Conservation (phyloP, 2,329 filamentous ascomycete species). For the Beauveria scarabaeidicola region DNA sequence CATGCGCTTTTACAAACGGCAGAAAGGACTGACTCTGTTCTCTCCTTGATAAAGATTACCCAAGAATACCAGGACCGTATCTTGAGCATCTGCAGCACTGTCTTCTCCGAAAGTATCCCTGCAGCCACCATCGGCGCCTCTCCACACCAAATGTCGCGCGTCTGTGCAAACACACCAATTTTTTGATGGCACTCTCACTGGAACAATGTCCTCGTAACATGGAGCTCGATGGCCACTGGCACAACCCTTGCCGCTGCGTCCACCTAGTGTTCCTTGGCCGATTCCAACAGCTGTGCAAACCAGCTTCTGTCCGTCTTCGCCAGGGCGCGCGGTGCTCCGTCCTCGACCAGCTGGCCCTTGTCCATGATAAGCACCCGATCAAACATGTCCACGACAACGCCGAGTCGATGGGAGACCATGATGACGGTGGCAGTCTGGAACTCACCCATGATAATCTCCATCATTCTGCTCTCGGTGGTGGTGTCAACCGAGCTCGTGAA, state of each 20-base stretch:
- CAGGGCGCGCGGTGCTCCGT: slow-evolving; percentile 19
- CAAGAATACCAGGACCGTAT: no score
- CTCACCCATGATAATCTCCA: slow-evolving; percentile 30
- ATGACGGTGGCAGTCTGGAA: slow-evolving; percentile 44
- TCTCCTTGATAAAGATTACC: no score
- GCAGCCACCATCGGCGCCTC: no score
- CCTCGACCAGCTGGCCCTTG: slow-evolving; percentile 36
- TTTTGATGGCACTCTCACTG: no score
- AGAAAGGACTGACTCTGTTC: no score
- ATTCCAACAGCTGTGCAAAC: slow-evolving; percentile 20
- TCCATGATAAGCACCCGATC: slow-evolving; percentile 43
- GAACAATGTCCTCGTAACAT: no score
- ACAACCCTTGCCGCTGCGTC: neutral
- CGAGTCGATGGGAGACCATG: slow-evolving; percentile 37
- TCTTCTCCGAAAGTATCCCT: no score
- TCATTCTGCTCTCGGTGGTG: slow-evolving; percentile 33
- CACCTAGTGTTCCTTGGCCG: neutral
- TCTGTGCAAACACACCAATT: no score
- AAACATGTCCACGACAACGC: slow-evolving; percentile 43
- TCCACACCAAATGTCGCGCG: no score
- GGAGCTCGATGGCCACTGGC: neutral
- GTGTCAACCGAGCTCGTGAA: slow-evolving; percentile 34
- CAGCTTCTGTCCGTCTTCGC: slow-evolving; percentile 19
- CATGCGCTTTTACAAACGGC: no score
- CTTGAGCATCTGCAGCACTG: no score